phyloP scores from a whole-genome alignment of 2,329 filamentous ascomycete species.

The Apiospora sp. region DNA sequence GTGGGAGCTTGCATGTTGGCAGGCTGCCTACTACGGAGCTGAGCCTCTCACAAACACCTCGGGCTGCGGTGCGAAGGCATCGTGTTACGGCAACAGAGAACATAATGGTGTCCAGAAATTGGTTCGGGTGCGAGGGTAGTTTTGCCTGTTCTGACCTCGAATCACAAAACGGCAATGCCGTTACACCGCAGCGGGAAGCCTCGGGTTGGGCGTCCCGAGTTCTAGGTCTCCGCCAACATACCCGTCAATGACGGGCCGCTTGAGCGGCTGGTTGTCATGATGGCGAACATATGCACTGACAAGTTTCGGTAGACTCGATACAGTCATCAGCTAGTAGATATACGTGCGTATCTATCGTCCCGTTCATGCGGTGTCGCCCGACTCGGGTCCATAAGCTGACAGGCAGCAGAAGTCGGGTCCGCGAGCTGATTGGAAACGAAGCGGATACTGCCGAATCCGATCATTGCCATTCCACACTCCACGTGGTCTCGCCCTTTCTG shows the following conservation, averaged over 20 bases:
- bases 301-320: background rate
- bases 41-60: background rate
- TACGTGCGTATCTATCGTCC: background rate
- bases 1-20: background rate
- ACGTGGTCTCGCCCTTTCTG: slow-evolving; percentile 66
- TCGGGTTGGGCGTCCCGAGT: background rate
- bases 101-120: background rate
- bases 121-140: background rate
- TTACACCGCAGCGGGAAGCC: background rate
- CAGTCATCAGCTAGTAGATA: background rate
- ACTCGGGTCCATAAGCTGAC: slow-evolving; percentile 1
- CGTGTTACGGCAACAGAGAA: background rate
- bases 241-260: background rate
- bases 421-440: background rate
- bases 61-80: background rate
- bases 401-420: background rate
- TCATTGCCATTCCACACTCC: slow-evolving; percentile 58
- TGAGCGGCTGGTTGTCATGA: background rate
- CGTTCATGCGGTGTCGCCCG: background rate
- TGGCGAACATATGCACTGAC: background rate
- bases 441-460: background rate
- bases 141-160: background rate
- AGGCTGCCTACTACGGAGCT: background rate
- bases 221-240: background rate
- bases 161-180: background rate